phyloP scores from a whole-genome alignment of 176 grass and related monocot genomes.

The Pontederia paniculata region DNA sequence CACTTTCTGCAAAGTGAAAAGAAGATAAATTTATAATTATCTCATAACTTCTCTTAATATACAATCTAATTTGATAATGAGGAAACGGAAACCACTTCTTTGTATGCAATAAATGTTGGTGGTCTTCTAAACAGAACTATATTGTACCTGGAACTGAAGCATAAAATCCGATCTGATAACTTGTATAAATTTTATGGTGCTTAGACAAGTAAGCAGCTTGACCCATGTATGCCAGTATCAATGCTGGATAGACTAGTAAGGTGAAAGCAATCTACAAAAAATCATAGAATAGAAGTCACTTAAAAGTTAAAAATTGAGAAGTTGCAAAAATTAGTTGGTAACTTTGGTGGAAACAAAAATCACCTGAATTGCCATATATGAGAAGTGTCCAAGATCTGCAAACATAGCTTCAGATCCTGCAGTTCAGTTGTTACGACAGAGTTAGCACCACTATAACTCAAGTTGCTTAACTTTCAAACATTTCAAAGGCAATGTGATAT shows the following conservation, averaged over 20 bases:
- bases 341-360: slow-evolving; percentile 7
- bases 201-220: slow-evolving; percentile 96
- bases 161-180: slow-evolving; percentile 87
- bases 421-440: not conserved
- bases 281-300: not conserved
- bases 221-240: slow-evolving; percentile 98
- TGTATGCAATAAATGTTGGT: too few species aligned
- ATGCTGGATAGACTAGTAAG: slow-evolving; percentile 65
- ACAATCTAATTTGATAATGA: too few species aligned
- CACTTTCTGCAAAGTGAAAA: slow-evolving; percentile 32
- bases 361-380: slow-evolving; percentile 84
- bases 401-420: slow-evolving; percentile 99
- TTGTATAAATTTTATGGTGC: slow-evolving; percentile 62
- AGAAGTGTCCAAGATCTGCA: slow-evolving; percentile 96
- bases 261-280: slow-evolving; percentile 78
- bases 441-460: not conserved
- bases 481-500: not conserved
- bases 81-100: too few species aligned
- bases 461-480: not conserved
- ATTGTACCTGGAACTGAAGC: slow-evolving; percentile 82
- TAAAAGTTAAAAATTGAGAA: slow-evolving; percentile 6
- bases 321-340: not conserved
- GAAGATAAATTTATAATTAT: too few species aligned
- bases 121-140: not conserved
- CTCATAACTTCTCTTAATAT: too few species aligned